Conservation (phyloP, 2,329 filamentous ascomycete species). For the Diplodia mutila region DNA sequence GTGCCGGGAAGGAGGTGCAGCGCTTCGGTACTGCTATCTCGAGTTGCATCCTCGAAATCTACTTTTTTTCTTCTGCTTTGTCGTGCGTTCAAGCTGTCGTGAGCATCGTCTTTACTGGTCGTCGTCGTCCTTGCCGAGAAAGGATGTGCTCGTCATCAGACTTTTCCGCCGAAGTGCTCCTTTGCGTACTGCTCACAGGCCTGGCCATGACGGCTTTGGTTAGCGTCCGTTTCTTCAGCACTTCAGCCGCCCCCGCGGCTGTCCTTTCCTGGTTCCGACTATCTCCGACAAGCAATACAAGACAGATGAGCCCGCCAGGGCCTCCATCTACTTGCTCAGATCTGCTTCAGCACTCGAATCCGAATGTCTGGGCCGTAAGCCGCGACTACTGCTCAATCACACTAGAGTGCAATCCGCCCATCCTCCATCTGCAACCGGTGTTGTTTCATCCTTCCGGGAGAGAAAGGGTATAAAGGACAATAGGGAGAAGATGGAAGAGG, state of each 20-base stretch:
- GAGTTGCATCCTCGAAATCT: neutral
- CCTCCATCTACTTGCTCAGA: neutral
- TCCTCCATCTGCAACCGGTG: neutral
- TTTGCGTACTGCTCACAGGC: conserved; percentile 93
- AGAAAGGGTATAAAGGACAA: neutral
- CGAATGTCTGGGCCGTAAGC: neutral
- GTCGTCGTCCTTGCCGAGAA: neutral
- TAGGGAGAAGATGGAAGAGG: neutral
- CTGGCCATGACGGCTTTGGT: conserved; percentile 47
- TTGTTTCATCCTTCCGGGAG: neutral
- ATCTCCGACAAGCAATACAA: conserved; percentile 4
- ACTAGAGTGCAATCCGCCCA: neutral
- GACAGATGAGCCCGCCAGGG: conserved; percentile 4
- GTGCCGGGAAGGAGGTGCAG: neutral
- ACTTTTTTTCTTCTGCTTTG: conserved; percentile 4
- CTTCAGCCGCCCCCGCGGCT: neutral
- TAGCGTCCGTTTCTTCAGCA: conserved; percentile 18
- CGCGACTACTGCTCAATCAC: neutral
- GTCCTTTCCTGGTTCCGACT: neutral
- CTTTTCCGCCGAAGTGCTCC: conserved; percentile 75
- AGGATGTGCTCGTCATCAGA: conserved; percentile 1
- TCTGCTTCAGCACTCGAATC: neutral
- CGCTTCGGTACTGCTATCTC: conserved; percentile 2
- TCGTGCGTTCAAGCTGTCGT: neutral
- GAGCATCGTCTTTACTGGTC: neutral